Evolutionary conservation across 2,329 filamentous ascomycete genomes (phyloP).

Genomic region (Aaosphaeria arxii): DNA sequence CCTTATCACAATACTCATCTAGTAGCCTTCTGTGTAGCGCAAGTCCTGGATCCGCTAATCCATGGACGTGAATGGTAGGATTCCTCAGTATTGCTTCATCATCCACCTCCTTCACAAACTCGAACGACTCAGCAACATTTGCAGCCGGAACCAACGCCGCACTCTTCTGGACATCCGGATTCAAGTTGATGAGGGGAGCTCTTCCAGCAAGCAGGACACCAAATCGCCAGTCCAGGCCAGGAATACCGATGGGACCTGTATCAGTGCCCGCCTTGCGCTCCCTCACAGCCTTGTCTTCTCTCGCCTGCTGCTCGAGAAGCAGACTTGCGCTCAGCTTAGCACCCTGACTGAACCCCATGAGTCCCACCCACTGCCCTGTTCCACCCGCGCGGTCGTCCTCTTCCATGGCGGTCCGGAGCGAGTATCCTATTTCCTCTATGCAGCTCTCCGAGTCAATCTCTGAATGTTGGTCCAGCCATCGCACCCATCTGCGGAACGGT

Average conservation of each 20-base stretch:
- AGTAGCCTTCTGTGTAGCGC: slow-evolving; percentile 56
- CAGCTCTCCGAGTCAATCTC: slow-evolving; percentile 50
- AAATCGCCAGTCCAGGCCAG: slow-evolving; percentile 52
- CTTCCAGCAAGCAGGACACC: slow-evolving; percentile 62
- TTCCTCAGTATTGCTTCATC: slow-evolving; percentile 49
- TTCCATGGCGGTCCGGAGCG: slow-evolving; percentile 44
- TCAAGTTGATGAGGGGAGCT: slow-evolving; percentile 56
- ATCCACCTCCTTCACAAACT: slow-evolving; percentile 36
- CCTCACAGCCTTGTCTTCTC: slow-evolving; percentile 31
- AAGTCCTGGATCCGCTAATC: slow-evolving; percentile 58
- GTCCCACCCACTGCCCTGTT: slow-evolving; percentile 47
- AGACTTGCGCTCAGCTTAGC: slow-evolving; percentile 48
- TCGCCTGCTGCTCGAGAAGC: slow-evolving; percentile 58
- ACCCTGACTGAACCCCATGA: slow-evolving; percentile 51
- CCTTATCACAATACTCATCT: slow-evolving; percentile 58
- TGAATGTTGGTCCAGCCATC: slow-evolving; percentile 59
- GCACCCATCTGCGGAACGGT: slow-evolving; percentile 64
- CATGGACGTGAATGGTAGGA: slow-evolving; percentile 69
- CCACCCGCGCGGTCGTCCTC: slow-evolving; percentile 41
- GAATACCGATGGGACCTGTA: slow-evolving; percentile 21
- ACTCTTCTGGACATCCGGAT: slow-evolving; percentile 35
- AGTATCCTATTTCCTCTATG: slow-evolving; percentile 47
- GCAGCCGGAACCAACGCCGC: neutral
- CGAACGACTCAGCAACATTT: slow-evolving; percentile 33
- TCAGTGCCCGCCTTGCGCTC: slow-evolving; percentile 15